Percentiles rank a stretch among this genome's conserved stretches.
These are phyloP conservation scores for Tetrapyrgos nigripes DNA, from an alignment of 1,284 basidiomycete species.

Conservation along the genomic window DNA sequence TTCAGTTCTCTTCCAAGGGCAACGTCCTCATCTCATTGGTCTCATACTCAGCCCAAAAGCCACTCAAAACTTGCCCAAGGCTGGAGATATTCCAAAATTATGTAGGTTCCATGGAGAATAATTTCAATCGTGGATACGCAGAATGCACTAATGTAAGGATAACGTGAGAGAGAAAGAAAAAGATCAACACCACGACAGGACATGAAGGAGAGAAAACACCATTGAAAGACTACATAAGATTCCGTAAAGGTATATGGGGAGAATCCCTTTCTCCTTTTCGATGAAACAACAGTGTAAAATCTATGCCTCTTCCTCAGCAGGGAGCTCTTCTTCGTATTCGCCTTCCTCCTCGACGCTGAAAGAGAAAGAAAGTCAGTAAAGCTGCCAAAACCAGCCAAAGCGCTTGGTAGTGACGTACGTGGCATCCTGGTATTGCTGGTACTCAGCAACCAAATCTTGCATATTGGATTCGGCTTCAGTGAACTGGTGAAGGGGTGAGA, in stretches of 20 bases:
- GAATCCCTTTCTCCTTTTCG: constrained; percentile 2
- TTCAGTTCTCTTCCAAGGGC: no score
- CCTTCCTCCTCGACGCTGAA: constrained; percentile 78
- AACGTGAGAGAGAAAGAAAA: constrained; percentile 1
- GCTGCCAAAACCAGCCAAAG: not conserved
- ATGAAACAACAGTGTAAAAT: constrained; percentile 15
- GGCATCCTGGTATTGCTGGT: constrained; percentile 97
- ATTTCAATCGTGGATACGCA: not conserved
- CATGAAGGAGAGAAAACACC: constrained; percentile 3
- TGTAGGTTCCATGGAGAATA: not conserved
- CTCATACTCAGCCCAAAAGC: no score
- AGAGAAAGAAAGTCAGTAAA: constrained; percentile 11
- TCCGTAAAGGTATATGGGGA: constrained; percentile 6
- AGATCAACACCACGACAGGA: not conserved
- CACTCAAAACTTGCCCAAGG: no score
- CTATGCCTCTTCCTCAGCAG: constrained; percentile 63
- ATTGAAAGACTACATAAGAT: constrained; percentile 6
- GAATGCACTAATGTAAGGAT: constrained; percentile 1
- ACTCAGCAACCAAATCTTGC: constrained; percentile 93
- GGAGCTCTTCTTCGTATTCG: constrained; percentile 80
- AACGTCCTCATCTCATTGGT: no score
- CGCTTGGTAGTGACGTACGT: constrained; percentile 61
- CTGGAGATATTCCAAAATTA: not conserved
- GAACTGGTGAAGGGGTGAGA: constrained; percentile 56
- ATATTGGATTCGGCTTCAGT: constrained; percentile 97